Evolutionary conservation across 306 rosid genomes (phyloP), one percentile per base, ranked within the genome.

Genomic region (barrel medic (Medicago truncatula)): DNA sequence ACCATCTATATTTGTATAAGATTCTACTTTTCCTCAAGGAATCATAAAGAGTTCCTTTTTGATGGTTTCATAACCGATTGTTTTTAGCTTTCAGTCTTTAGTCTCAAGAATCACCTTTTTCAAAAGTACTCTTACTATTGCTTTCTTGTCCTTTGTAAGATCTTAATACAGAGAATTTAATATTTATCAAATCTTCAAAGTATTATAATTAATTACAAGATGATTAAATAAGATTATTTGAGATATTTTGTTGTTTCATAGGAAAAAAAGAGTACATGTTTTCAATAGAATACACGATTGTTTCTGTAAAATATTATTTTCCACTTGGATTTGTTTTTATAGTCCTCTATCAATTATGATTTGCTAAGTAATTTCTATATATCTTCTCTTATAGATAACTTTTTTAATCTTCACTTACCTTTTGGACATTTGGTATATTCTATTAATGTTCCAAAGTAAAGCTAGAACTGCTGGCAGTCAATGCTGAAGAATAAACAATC

Each of bases 1-100:
- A 52, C 84, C 90, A 83, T 81, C 83, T 60, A 83, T 54, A 82
- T 75, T 60, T 75, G 78, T 54, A 49, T 77, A 58, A 84, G 70
- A 65, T 34, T 59, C 59, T 15, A 15, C 78, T 71, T 81, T 85
- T 84, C 75, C 59, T 41, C 7, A 4, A 13, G 1, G 31, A 28
- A 28, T 28, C 4, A 28, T 28, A 28, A 28, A 56, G 67, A 40
- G 46, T 43, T 71, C 47, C 75, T 66, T 75, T 75, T 61, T 13
- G 62, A 78, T 70, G 87, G 84, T 74, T 58, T 81, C 81, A 68
- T 64, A 61, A 50, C 65, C 74, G 69, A 66, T 70, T 44, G 58
- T 60, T 81, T 78, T 31, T 61, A 10, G 69, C 20, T 44, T 49
- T 79, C 69, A 41, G 1, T 41, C 54, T 41, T 47, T 69, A 20